Percentiles rank a stretch among this genome's conserved stretches.
These are phyloP conservation scores for Fonsecaea nubica DNA, from an alignment of 2,329 filamentous ascomycete species.

Conservation along the genomic window DNA sequence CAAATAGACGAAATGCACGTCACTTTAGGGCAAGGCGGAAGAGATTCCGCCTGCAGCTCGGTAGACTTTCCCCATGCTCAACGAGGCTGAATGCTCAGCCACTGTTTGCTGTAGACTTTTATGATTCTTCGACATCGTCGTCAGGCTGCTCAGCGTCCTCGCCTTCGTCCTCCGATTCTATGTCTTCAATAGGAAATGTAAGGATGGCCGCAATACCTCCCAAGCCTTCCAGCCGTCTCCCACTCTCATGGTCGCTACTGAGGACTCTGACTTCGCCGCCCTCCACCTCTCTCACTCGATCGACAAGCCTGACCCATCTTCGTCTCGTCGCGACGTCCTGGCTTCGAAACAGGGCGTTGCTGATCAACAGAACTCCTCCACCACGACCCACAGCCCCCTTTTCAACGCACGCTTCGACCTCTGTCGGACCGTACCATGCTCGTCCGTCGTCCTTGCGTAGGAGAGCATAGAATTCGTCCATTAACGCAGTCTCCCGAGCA, in stretches of 20 bases:
- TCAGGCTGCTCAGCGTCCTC: slow-evolving; percentile 45
- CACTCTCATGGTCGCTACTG: slow-evolving; percentile 93
- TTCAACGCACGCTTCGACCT: slow-evolving; percentile 81
- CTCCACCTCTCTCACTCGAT: slow-evolving; percentile 78
- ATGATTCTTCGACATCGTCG: slow-evolving; percentile 27
- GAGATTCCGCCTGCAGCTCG: background rate
- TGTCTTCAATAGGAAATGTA: slow-evolving; percentile 83
- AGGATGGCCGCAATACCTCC: slow-evolving; percentile 89
- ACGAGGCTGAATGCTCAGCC: slow-evolving; percentile 1
- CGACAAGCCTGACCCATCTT: slow-evolving; percentile 83
- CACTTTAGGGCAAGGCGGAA: slow-evolving; percentile 17
- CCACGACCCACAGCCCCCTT: slow-evolving; percentile 88
- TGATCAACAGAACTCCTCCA: slow-evolving; percentile 83
- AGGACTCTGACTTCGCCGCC: slow-evolving; percentile 89
- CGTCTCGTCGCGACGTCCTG: slow-evolving; percentile 77
- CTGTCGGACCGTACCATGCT: slow-evolving; percentile 86
- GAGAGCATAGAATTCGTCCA: slow-evolving; percentile 82
- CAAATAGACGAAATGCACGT: slow-evolving; percentile 16
- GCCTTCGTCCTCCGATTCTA: slow-evolving; percentile 74
- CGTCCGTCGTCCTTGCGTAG: slow-evolving; percentile 83
- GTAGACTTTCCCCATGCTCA: background rate
- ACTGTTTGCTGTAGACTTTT: background rate
- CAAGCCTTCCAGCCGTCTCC: slow-evolving; percentile 79
- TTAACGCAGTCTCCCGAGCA: slow-evolving; percentile 77
- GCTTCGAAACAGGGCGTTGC: slow-evolving; percentile 84